These are phyloP conservation scores for Penstemon eatonii DNA, from an alignment of 257 asterid genomes.

Conservation along the genomic window DNA sequence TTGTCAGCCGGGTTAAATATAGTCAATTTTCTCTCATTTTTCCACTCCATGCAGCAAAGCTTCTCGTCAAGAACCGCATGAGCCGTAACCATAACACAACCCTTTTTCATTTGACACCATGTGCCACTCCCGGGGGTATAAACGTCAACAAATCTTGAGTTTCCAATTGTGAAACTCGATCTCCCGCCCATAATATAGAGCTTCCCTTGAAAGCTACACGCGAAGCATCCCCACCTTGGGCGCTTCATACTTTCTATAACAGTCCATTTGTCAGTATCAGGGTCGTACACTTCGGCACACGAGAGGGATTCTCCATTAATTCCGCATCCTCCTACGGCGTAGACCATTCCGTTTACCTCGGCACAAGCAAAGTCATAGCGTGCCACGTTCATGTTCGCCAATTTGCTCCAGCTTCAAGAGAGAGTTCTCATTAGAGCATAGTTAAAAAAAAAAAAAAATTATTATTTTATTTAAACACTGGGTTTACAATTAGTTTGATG, in stretches of 20 bases:
- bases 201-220: constrained; percentile 62
- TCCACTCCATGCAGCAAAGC: constrained; percentile 87
- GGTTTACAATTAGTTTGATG: not conserved
- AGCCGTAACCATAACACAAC: constrained; percentile 87
- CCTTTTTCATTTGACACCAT: constrained; percentile 76
- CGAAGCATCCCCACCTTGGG: constrained; percentile 86
- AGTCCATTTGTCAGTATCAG: constrained; percentile 57
- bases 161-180: constrained; percentile 80
- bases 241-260: constrained; percentile 58
- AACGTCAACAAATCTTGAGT: constrained; percentile 65
- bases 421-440: no score
- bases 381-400: constrained; percentile 69
- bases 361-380: constrained; percentile 90
- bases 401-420: constrained; percentile 72
- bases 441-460: no score
- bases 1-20: constrained; percentile 49
- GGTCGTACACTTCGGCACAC: constrained; percentile 74
- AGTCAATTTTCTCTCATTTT: constrained; percentile 65
- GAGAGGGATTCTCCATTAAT: constrained; percentile 60
- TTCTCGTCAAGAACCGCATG: constrained; percentile 71
- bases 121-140: constrained; percentile 49
- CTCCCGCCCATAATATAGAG: constrained; percentile 87
- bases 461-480: not conserved
- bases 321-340: constrained; percentile 81
- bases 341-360: constrained; percentile 67